Evolutionary conservation across 179 eudicot genomes (phyloP).

Genomic region (Pouteria campechiana): DNA sequence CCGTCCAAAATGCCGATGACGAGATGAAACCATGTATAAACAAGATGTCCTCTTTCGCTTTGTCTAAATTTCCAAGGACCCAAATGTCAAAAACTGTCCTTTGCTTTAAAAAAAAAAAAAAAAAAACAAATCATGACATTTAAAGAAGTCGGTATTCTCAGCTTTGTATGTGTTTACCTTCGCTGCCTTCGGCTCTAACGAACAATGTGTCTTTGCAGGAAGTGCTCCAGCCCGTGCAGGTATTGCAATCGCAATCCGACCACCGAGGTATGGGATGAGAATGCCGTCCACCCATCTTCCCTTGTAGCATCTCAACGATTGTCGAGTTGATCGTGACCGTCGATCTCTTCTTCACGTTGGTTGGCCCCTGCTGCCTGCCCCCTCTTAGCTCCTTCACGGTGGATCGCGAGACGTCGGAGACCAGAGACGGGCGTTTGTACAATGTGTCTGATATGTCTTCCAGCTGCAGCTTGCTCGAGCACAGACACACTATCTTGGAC

Average conservation of each 20-base stretch:
- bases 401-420: background rate
- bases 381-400: background rate
- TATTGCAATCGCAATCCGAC: too few relatives aligned
- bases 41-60: constrained; percentile 57
- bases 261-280: too few relatives aligned
- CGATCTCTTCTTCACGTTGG: background rate
- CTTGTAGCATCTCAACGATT: constrained; percentile 7
- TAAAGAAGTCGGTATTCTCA: too few relatives aligned
- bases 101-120: background rate
- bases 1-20: constrained; percentile 85
- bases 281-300: background rate
- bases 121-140: too few relatives aligned
- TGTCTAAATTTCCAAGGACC: constrained; percentile 23
- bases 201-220: too few relatives aligned
- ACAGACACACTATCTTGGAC: too few relatives aligned
- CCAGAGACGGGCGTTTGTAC: constrained; percentile 2
- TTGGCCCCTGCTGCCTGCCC: background rate
- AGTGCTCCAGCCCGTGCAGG: too few relatives aligned
- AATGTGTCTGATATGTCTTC: constrained; percentile 9
- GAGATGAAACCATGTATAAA: constrained; percentile 92
- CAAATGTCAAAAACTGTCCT: too few relatives aligned
- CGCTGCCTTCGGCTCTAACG: too few relatives aligned
- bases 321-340: background rate
- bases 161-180: too few relatives aligned
- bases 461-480: constrained; percentile 1